A percentile compares a stretch with the other conserved stretches of the same genome.
Conservation (phyloP, 768 basidiomycete genomes). For the Leccinum ochraceum region DNA sequence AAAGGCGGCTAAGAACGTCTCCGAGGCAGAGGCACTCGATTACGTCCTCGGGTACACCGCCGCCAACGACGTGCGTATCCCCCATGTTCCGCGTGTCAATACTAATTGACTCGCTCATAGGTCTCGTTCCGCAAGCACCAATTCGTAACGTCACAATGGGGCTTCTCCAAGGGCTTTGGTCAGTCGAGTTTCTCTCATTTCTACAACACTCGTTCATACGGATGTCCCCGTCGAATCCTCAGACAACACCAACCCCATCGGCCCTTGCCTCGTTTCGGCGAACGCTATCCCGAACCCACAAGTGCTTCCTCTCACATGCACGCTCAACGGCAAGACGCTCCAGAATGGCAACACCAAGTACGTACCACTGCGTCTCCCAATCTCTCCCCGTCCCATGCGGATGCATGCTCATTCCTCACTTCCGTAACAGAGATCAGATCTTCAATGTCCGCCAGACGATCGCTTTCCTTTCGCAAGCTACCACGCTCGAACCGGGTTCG, state of each 20-base stretch:
- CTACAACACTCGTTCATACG: neutral
- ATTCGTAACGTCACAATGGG: conserved; percentile 81
- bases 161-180: conserved; percentile 88
- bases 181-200: conserved; percentile 12
- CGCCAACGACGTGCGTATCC: conserved; percentile 65
- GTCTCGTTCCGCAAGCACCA: conserved; percentile 85
- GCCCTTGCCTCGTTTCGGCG: conserved; percentile 77
- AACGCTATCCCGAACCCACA: conserved; percentile 67
- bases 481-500: conserved; percentile 78
- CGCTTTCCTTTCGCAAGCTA: conserved; percentile 80
- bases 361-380: neutral
- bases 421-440: conserved; percentile 65
- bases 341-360: conserved; percentile 83
- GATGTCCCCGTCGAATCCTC: neutral
- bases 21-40: conserved; percentile 77
- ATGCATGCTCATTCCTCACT: neutral
- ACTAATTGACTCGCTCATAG: conserved; percentile 1
- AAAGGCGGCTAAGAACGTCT: conserved; percentile 76
- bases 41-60: conserved; percentile 84
- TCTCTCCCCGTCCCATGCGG: too few species aligned
- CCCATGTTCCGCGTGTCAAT: too few species aligned
- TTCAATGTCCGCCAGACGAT: conserved; percentile 79
- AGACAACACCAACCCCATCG: conserved; percentile 60
- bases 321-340: conserved; percentile 63
- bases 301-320: conserved; percentile 57